Evolutionary conservation across 176 grass and related monocot genomes (phyloP).

Genomic region (Eleusine coracana): DNA sequence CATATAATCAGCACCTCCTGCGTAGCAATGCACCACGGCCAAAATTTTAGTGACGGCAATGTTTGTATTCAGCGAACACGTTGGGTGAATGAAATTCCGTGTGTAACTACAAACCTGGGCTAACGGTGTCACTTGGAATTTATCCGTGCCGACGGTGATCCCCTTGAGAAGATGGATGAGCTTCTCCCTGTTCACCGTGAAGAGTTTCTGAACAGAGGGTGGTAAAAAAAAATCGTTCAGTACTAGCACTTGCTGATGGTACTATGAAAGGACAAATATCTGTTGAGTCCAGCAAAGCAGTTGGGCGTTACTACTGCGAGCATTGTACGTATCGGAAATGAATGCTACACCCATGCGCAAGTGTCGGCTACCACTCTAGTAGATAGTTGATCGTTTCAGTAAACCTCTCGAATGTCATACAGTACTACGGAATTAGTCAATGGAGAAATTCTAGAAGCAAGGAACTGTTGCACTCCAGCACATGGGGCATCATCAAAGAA

Average conservation of each 20-base stretch:
- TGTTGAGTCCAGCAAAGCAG: neutral
- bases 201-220: constrained; percentile 59
- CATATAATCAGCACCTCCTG: constrained; percentile 78
- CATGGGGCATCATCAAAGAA: neutral
- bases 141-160: constrained; percentile 66
- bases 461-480: neutral
- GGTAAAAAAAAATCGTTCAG: neutral
- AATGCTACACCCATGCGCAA: neutral
- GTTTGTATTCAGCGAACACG: neutral
- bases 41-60: neutral
- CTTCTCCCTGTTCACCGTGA: constrained; percentile 66
- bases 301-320: neutral
- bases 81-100: neutral
- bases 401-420: neutral
- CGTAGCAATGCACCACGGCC: neutral
- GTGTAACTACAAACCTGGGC: constrained; percentile 46
- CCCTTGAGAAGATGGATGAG: constrained; percentile 68
- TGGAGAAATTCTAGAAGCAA: neutral
- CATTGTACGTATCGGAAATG: neutral
- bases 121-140: constrained; percentile 78
- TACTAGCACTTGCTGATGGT: neutral
- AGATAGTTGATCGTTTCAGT: neutral
- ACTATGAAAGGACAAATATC: neutral
- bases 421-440: neutral
- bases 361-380: neutral